phyloP scores from a whole-genome alignment of 1,139 yeast genomes.

The Kodamaea sp. region DNA sequence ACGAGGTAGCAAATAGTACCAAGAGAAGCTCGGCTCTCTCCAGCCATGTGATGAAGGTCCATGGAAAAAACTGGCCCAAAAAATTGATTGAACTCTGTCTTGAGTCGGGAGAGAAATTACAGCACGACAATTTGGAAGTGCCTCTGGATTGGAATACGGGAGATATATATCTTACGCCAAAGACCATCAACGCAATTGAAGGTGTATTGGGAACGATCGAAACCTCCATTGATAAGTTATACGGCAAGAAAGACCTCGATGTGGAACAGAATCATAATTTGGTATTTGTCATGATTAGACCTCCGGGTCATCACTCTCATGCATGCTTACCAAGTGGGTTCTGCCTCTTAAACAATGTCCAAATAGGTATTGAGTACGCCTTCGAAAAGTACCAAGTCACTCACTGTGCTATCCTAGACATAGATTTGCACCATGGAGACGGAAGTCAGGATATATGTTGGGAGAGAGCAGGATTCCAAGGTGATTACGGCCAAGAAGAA shows the following conservation, averaged over 20 bases:
- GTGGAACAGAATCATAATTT: slow-evolving; percentile 44
- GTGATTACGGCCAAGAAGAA: slow-evolving; percentile 50
- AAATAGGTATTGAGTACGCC: slow-evolving; percentile 81
- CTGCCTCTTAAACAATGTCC: slow-evolving; percentile 80
- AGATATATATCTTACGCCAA: slow-evolving; percentile 72
- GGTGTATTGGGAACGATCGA: slow-evolving; percentile 83
- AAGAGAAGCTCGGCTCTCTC: slow-evolving; percentile 49
- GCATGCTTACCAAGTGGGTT: slow-evolving; percentile 86
- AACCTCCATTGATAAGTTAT: slow-evolving; percentile 57
- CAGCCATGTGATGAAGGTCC: slow-evolving; percentile 71
- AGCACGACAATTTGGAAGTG: slow-evolving; percentile 64
- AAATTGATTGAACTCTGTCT: slow-evolving; percentile 60
- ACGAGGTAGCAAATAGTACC: slow-evolving; percentile 51
- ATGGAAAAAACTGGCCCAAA: slow-evolving; percentile 74
- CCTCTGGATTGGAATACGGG: slow-evolving; percentile 85
- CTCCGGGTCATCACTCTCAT: slow-evolving; percentile 93
- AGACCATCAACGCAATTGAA: slow-evolving; percentile 70
- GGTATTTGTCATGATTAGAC: slow-evolving; percentile 72
- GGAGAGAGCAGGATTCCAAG: slow-evolving; percentile 68
- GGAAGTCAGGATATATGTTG: slow-evolving; percentile 88
- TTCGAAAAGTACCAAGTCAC: slow-evolving; percentile 62
- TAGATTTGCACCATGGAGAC: slow-evolving; percentile 91
- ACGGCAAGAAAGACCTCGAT: slow-evolving; percentile 9
- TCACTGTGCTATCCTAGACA: slow-evolving; percentile 81
- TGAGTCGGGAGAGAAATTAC: slow-evolving; percentile 57